Evolutionary conservation across 208 protist species (phyloP).

Genomic region (Wallacemonas sp.): DNA sequence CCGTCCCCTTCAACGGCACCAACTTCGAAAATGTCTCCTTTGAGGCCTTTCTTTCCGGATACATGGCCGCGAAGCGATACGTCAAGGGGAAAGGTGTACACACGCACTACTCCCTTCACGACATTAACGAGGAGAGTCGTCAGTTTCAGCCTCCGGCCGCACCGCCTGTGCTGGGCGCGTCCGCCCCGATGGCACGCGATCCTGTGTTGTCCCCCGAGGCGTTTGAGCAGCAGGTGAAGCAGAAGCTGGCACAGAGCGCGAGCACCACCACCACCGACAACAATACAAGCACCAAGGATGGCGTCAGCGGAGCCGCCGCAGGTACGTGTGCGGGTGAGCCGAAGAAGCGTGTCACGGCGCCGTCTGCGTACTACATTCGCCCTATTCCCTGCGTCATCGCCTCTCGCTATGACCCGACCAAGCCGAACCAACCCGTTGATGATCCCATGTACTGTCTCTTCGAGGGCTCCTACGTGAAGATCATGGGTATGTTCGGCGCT

Average conservation of each 20-base stretch:
- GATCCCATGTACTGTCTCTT: slow-evolving; percentile 56
- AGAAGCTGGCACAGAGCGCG: no score
- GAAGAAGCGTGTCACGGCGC: slow-evolving; percentile 52
- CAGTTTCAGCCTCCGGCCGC: background rate
- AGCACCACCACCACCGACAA: no score
- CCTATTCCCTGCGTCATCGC: slow-evolving; percentile 78
- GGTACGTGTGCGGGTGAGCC: background rate
- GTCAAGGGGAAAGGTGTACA: slow-evolving; percentile 42
- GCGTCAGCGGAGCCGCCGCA: background rate
- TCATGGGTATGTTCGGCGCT: slow-evolving; percentile 84
- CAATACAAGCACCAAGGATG: no score
- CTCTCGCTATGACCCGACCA: slow-evolving; percentile 48
- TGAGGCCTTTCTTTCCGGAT: slow-evolving; percentile 49
- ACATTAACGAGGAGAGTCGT: slow-evolving; percentile 14
- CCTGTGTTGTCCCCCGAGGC: background rate
- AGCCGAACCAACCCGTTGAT: slow-evolving; percentile 36
- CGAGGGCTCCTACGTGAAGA: slow-evolving; percentile 55
- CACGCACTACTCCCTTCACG: slow-evolving; percentile 24
- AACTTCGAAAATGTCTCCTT: slow-evolving; percentile 29
- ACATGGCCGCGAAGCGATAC: slow-evolving; percentile 56
- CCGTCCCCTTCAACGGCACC: background rate
- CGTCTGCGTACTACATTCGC: slow-evolving; percentile 60
- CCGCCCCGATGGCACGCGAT: background rate
- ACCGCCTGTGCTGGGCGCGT: background rate
- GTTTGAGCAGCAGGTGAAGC: no score